A percentile compares a stretch with the other conserved stretches of the same genome.
These are phyloP conservation scores for Arbutus unedo DNA, from an alignment of 148 eudicot genomes.

Conservation along the genomic window DNA sequence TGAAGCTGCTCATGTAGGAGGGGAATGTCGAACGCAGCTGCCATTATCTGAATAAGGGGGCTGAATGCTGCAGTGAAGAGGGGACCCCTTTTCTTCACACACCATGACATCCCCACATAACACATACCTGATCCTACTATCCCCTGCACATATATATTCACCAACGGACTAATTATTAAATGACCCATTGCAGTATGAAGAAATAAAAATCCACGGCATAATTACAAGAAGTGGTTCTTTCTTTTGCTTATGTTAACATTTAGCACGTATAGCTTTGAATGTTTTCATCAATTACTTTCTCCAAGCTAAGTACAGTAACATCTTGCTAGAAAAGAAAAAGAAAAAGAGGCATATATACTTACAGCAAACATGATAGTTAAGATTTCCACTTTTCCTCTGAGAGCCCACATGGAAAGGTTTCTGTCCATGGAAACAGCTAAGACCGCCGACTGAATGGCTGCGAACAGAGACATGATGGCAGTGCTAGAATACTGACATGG, in stretches of 20 bases:
- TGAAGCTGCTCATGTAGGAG: conserved; percentile 33
- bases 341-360: background rate
- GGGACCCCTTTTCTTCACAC: conserved; percentile 40
- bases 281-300: background rate
- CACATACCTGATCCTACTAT: conserved; percentile 42
- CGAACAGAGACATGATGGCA: conserved; percentile 29
- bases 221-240: background rate
- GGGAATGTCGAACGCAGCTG: conserved; percentile 34
- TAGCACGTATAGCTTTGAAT: background rate
- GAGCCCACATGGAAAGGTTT: conserved; percentile 25
- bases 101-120: conserved; percentile 39
- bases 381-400: conserved; percentile 25
- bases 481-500: conserved; percentile 37
- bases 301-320: background rate
- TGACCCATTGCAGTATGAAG: background rate
- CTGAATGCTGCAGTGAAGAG: conserved; percentile 48
- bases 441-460: conserved; percentile 28
- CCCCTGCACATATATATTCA: conserved; percentile 25
- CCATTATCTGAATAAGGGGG: conserved; percentile 43
- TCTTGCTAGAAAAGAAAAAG: background rate
- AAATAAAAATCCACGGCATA: no score
- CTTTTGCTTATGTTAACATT: background rate
- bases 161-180: background rate
- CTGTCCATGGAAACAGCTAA: conserved; percentile 21
- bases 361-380: conserved; percentile 27